phyloP scores from a whole-genome alignment of 805 yeast genomes.

The Hagleromyces aurorensis region DNA sequence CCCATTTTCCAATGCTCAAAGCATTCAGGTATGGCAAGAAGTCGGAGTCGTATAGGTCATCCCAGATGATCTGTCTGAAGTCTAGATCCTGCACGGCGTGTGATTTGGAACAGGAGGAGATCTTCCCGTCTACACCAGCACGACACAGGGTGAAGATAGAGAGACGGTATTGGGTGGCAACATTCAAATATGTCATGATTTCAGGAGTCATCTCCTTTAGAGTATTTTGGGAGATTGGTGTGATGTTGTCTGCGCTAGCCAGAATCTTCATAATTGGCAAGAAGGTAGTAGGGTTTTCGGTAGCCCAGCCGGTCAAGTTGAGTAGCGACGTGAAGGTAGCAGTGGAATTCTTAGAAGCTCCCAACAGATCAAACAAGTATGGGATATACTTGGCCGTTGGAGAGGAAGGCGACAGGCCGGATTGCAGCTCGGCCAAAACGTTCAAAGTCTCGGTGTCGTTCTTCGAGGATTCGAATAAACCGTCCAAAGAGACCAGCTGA shows the following conservation, averaged over 20 bases:
- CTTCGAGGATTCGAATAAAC: slow-evolving; percentile 15
- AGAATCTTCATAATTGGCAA: slow-evolving; percentile 18
- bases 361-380: slow-evolving; percentile 17
- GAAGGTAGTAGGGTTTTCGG: slow-evolving; percentile 14
- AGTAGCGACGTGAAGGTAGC: slow-evolving; percentile 19
- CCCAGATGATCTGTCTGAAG: slow-evolving; percentile 26
- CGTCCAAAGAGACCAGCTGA: slow-evolving; percentile 19
- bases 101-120: slow-evolving; percentile 19
- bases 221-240: slow-evolving; percentile 15
- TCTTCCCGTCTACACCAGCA: slow-evolving; percentile 13
- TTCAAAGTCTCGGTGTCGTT: slow-evolving; percentile 18
- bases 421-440: slow-evolving; percentile 15
- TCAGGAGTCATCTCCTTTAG: slow-evolving; percentile 20
- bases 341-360: slow-evolving; percentile 20
- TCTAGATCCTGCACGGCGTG: slow-evolving; percentile 31
- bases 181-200: slow-evolving; percentile 20
- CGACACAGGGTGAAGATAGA: slow-evolving; percentile 28
- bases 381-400: slow-evolving; percentile 16
- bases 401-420: slow-evolving; percentile 9
- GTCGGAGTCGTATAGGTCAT: slow-evolving; percentile 24
- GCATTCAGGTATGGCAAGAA: slow-evolving; percentile 27
- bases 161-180: slow-evolving; percentile 25
- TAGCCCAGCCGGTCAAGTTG: slow-evolving; percentile 20
- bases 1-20: slow-evolving; percentile 19
- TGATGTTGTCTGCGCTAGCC: slow-evolving; percentile 8